Evolutionary conservation across 352 stramenopile genomes (phyloP), one percentile per base, ranked within the genome.

Genomic region (Aphanomyces euteiches): DNA sequence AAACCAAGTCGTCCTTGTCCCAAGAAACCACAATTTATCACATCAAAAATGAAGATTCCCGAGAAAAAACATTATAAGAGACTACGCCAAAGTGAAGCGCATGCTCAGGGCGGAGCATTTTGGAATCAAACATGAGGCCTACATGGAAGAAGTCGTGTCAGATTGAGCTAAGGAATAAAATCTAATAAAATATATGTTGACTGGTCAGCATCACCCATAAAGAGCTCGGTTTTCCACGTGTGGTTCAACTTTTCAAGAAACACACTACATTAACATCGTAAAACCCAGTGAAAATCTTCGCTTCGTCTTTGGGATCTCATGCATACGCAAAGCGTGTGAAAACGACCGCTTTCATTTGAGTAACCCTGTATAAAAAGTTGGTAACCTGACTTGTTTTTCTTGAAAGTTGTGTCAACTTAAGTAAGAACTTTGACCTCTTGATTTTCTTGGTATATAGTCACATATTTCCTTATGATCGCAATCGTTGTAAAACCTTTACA

Each of bases 161-260:
- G 28, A 28, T 28, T 0, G 28, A 28, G 28, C 28, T 28, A 28
- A 28, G 28, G 28, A 28, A 28, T 28, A 28, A 28, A 28, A 28
- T 28, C 28, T 28, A 28, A 28, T 28, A 28, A 28, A 28, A 28
- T 28, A 28, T 2, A 28, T 28, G 28, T 28, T 28, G 28, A 28
- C 28, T n/a, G 28, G 45, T 53, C 45, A n/a, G 13, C 45, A 19
- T 53, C 45, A 53, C 45, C 45, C 45, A 53, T 53, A 53, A 53
- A 19, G 13, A 15, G 13, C n/a, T 1, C 1, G 13, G 45, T 2
- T 2, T 19, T 19, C 45, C 45, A 53, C n/a, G 45, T 19, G n/a
- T 53, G n/a, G n/a, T 53, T 53, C 45, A 53, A 28, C 28, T 28
- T 28, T 0, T 28, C 1, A 28, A 28, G 28, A 28, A 28, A 28